Evolutionary conservation across 371 early-diverging fungal species (phyloP).

Genomic region (Mortierella sp.): DNA sequence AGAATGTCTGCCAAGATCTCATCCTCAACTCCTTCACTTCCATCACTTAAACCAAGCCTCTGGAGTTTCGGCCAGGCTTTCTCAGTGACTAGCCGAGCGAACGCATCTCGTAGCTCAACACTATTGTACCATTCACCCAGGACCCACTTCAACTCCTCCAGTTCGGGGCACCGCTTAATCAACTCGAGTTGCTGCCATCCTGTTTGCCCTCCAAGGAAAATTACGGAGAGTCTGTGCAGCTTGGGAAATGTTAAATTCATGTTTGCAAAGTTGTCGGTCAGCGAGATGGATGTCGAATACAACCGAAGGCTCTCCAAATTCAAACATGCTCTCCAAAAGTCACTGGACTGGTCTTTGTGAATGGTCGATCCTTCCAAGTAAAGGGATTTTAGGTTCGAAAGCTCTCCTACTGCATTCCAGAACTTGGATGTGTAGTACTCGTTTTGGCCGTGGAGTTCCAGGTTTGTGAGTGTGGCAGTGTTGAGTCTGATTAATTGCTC

Average conservation of each 20-base stretch:
- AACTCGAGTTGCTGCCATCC: background rate
- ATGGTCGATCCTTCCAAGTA: background rate
- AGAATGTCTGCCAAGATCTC: background rate
- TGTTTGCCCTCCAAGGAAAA: background rate
- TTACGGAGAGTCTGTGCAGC: background rate
- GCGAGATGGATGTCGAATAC: background rate
- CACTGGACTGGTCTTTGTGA: background rate
- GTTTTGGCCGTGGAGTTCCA: constrained; percentile 1
- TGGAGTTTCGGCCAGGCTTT: background rate
- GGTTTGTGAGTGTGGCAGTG: background rate
- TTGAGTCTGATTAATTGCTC: background rate
- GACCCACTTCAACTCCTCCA: background rate
- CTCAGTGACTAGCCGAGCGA: background rate
- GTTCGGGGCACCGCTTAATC: background rate
- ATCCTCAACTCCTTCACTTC: background rate
- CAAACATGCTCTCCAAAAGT: background rate
- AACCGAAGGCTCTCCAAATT: background rate
- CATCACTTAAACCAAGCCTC: background rate
- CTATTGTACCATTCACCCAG: background rate
- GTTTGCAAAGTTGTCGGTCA: background rate
- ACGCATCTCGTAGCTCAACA: background rate
- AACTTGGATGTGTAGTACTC: background rate
- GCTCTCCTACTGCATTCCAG: background rate
- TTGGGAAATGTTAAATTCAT: background rate
- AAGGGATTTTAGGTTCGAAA: background rate